These are phyloP conservation scores for Cyberlindnera veronae DNA, from an alignment of 805 yeast species.

Conservation along the genomic window DNA sequence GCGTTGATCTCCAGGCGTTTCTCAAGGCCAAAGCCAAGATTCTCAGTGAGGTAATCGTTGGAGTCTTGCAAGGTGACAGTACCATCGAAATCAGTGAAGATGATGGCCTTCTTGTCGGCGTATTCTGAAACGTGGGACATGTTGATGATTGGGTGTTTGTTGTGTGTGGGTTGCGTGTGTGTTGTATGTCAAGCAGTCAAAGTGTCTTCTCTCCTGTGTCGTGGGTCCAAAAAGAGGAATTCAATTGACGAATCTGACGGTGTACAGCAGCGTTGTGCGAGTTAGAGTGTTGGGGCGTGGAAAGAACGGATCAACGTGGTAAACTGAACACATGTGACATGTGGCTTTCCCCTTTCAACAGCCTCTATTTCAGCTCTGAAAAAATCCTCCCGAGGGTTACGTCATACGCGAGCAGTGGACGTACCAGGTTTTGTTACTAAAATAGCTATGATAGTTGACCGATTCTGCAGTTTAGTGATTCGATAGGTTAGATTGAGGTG, in stretches of 20 bases:
- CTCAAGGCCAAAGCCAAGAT: slow-evolving; percentile 77
- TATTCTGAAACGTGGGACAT: slow-evolving; percentile 27
- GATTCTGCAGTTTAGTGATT: no score
- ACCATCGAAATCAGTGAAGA: slow-evolving; percentile 98
- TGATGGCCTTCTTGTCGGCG: slow-evolving; percentile 56
- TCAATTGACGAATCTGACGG: not conserved
- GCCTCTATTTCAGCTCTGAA: slow-evolving; percentile 2
- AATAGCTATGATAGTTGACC: no score
- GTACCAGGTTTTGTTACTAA: no score
- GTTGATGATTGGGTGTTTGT: not conserved
- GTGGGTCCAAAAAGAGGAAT: not conserved
- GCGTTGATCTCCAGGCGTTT: slow-evolving; percentile 66
- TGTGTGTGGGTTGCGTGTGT: not conserved
- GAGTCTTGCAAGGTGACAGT: slow-evolving; percentile 95
- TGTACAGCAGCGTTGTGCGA: not conserved
- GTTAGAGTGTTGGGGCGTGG: no score
- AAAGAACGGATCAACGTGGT: no score
- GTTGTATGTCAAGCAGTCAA: not conserved
- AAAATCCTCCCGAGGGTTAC: not conserved
- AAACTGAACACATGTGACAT: no score
- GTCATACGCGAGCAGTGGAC: no score
- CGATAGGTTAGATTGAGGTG: no score
- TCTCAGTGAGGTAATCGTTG: slow-evolving; percentile 87
- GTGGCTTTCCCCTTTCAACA: no score
- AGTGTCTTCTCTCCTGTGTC: not conserved